Conservation (phyloP, 805 yeast species). For the Wickerhamiella siamensis region DNA sequence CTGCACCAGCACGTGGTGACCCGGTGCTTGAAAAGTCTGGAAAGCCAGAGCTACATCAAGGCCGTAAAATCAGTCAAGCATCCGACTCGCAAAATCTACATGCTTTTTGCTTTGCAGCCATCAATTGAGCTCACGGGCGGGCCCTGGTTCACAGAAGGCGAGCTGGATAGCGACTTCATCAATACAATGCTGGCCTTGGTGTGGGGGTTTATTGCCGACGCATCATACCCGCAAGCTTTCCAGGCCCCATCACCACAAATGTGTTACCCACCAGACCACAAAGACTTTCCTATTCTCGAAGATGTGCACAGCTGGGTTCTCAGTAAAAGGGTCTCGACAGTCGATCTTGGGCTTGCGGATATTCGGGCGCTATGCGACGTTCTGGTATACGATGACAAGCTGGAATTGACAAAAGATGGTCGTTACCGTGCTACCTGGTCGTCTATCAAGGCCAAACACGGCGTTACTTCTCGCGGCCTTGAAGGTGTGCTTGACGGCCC, state of each 20-base stretch:
- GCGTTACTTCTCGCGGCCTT: constrained; percentile 3
- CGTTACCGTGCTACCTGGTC: constrained; percentile 75
- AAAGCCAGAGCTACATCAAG: constrained; percentile 70
- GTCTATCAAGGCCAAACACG: constrained; percentile 22
- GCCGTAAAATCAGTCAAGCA: constrained; percentile 75
- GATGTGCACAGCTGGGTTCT: constrained; percentile 64
- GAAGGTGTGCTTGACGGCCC: not conserved
- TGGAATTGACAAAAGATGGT: constrained; percentile 48
- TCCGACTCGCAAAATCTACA: constrained; percentile 91
- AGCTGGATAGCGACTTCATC: constrained; percentile 85
- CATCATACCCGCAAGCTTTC: constrained; percentile 63
- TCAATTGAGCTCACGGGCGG: constrained; percentile 96
- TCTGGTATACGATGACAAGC: constrained; percentile 67
- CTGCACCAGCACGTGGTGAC: constrained; percentile 83
- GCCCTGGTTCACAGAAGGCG: constrained; percentile 97
- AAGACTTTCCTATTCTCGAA: constrained; percentile 54
- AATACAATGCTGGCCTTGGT: constrained; percentile 68
- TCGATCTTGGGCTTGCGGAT: constrained; percentile 60
- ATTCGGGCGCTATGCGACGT: constrained; percentile 79
- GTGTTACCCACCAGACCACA: constrained; percentile 42
- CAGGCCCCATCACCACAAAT: constrained; percentile 29
- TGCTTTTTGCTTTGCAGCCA: constrained; percentile 88
- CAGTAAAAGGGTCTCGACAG: constrained; percentile 60
- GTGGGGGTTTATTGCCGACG: constrained; percentile 72
- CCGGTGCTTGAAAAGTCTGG: constrained; percentile 68